These are phyloP conservation scores for Rhododendron kiyosumense DNA, from an alignment of 148 eudicot species.

Conservation along the genomic window DNA sequence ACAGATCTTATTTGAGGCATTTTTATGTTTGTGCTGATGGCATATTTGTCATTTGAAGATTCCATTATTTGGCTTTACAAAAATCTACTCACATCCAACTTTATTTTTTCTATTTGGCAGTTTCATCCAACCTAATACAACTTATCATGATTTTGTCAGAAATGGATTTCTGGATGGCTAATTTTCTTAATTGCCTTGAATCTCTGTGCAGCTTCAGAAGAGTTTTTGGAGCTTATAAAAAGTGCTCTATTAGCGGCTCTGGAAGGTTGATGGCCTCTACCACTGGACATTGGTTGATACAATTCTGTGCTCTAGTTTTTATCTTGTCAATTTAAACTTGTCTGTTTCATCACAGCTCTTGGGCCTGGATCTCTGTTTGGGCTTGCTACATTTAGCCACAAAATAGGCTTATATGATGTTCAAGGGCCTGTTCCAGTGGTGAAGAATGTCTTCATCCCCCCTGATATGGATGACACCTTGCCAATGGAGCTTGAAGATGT, in stretches of 20 bases:
- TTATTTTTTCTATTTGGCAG: neutral
- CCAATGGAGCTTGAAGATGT: slow-evolving; percentile 84
- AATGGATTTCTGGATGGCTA: neutral
- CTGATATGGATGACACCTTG: slow-evolving; percentile 60
- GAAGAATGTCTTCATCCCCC: slow-evolving; percentile 72
- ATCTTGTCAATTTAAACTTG: neutral
- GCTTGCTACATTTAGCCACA: slow-evolving; percentile 88
- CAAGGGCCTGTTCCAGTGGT: slow-evolving; percentile 96
- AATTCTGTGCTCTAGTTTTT: neutral
- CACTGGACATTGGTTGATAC: neutral
- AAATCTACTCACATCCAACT: neutral
- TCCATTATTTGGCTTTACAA: neutral
- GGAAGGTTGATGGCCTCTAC: slow-evolving; percentile 57
- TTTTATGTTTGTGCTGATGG: neutral
- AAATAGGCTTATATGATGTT: slow-evolving; percentile 92
- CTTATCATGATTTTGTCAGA: neutral
- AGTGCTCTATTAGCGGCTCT: slow-evolving; percentile 89
- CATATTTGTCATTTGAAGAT: neutral
- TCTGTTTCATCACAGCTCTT: slow-evolving; percentile 47
- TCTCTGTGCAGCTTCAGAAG: slow-evolving; percentile 76
- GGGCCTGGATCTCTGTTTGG: slow-evolving; percentile 92
- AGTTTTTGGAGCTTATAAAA: slow-evolving; percentile 89
- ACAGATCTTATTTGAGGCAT: neutral
- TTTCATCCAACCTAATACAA: neutral
- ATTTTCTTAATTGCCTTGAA: slow-evolving; percentile 5